Base-by-base conservation (phyloP, 495 filamentous ascomycete species). In the Aspergillus mulundensis region DNA sequence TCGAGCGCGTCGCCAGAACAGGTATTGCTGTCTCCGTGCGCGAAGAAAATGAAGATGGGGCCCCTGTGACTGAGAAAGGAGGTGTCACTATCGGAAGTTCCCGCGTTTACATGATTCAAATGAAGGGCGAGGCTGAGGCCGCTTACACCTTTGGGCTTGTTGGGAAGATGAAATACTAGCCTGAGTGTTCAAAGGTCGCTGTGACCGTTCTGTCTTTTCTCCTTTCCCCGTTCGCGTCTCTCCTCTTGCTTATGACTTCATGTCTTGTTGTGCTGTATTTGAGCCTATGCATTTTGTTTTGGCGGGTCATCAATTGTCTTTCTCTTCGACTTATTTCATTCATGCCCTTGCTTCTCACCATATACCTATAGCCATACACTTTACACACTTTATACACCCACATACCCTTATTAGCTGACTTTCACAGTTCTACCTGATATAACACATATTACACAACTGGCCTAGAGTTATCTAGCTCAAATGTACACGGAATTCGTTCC, bases 21-120 rank as follows among this genome's bases (percentile, higher is more conserved):
- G 94, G 94, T 7, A 90, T 98, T 63, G 88, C 91, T 14, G 78
- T 95, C 46, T 91, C 84, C 53, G 86, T 97, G 11, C 90, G 91
- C 82, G 87, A 93, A 64, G 89, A 94, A 64, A 78, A 85, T 39
- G 77, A 84, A 20, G 88, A 87, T 21, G 89, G 89, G 6, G n/a
- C 32, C 11, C 73, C 78, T 1, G 83, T 84, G 25, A 83, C 84
- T 0, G 77, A 84, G 48, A 77, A 79, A 36, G 94, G 94, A 4
- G 88, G 87, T 21, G 84, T 95, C 1, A 74, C 66, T 16, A 81
- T 77, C 5, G 87, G 87, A 10, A 82, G 80, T 56, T 87, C 84
- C 32, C 84, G 78, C 49, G 86, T 91, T 45, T 96, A 88, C 79
- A 90, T 92, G 79, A 85, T 96, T 55, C 89, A 94, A 71, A 83